Evolutionary conservation across 2,329 filamentous ascomycete species (phyloP), one percentile per base, ranked within the genome.

Genomic region (Intubia oerlemansii): DNA sequence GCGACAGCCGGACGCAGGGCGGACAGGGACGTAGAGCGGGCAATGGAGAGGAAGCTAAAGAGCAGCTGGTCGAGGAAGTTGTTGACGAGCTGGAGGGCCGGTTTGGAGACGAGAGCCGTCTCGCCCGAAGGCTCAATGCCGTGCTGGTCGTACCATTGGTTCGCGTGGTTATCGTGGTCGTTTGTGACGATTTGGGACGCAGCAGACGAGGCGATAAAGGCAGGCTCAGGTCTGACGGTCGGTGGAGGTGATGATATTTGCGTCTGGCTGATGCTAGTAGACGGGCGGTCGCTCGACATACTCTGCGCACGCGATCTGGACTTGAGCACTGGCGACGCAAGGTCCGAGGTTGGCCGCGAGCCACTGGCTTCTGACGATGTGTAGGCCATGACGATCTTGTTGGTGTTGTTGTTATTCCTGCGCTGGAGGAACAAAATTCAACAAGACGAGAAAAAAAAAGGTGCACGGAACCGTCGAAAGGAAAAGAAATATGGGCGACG

Each of bases 181-280:
- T 82, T 81, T 33, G 80, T 85, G 40, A 95, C 73, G 36, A 91
- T 85, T 47, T 93, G 81, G 12, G 80, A 82, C 29, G 85, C 88
- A 33, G 85, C 81, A 25, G 81, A 75, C 18, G 70, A 61, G 26
- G 85, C 84, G 42, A 98, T 84, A 52, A 90, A 98, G 12, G 72
- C 78, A 17, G 88, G 74, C 38, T 75, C 59, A 8, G 85, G 88
- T 25, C 71, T 71, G 33, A 85, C 63, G 28, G 57, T 56, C 19
- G 65, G 47, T 12, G 80, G 76, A 29, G 78, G 76, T 26, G 69
- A 66, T 48, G n/a, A n/a, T n/a, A n/a, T n/a, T n/a, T n/a, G n/a
- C n/a, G n/a, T n/a, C n/a, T n/a, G n/a, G 43, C 58, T 55, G 42
- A 62, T 54, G 36, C 63, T 57, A 36, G 61, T 54, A 5, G 74